Conservation (phyloP, 257 asterid genomes). For the Ehretia macrophylla region DNA sequence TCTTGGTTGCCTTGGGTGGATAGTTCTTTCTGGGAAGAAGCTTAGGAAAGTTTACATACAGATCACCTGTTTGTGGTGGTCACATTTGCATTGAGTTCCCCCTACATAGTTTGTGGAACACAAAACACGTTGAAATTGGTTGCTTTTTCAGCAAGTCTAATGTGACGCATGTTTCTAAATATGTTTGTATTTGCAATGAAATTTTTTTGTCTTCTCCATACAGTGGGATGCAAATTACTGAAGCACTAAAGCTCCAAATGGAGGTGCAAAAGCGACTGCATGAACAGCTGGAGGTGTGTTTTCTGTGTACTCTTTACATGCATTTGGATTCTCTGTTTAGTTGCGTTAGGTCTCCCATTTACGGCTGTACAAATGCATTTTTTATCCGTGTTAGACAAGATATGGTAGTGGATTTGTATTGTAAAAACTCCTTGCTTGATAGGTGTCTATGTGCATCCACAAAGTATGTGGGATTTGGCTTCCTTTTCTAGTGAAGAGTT, state of each 20-base stretch:
- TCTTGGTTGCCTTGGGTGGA: constrained; percentile 4
- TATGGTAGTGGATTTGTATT: no score
- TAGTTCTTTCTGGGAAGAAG: background rate
- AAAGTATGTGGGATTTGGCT: no score
- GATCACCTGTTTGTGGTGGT: background rate
- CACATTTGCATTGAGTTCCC: background rate
- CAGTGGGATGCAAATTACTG: constrained; percentile 90
- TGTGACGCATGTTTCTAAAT: background rate
- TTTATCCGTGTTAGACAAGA: no score
- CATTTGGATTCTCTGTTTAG: background rate
- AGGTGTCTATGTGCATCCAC: no score
- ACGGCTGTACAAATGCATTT: no score
- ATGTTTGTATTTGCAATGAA: background rate
- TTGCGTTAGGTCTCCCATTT: background rate
- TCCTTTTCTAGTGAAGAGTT: no score
- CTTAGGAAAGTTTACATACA: background rate
- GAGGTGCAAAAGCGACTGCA: constrained; percentile 98
- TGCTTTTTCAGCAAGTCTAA: background rate
- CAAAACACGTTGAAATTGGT: background rate
- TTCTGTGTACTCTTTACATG: constrained; percentile 5
- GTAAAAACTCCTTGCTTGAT: no score
- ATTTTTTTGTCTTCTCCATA: constrained; percentile 7
- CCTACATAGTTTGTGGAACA: background rate
- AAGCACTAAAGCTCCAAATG: constrained; percentile 98
- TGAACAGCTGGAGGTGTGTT: constrained; percentile 89